These are phyloP conservation scores for Penicillium oxalicum DNA, from an alignment of 2,329 filamentous ascomycete genomes.

Conservation along the genomic window DNA sequence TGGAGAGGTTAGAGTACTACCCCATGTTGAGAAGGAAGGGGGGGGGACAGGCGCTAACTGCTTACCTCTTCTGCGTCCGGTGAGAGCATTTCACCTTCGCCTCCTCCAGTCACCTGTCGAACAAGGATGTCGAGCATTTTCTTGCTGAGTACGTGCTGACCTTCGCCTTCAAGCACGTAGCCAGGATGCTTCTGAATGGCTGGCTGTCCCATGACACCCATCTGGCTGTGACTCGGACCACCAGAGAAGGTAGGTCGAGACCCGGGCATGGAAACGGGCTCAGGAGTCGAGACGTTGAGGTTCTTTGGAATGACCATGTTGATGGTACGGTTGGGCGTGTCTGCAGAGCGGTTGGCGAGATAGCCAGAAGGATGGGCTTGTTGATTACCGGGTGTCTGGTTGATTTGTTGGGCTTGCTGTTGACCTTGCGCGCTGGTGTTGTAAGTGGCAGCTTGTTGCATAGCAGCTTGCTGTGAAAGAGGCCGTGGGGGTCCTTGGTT, in stretches of 20 bases:
- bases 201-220: conserved; percentile 81
- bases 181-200: conserved; percentile 74
- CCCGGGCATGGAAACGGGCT: conserved; percentile 66
- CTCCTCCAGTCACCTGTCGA: conserved; percentile 79
- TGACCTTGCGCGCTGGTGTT: conserved; percentile 29
- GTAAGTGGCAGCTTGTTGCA: conserved; percentile 42
- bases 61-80: conserved; percentile 93
- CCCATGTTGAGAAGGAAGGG: neutral
- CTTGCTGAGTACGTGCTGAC: conserved; percentile 90
- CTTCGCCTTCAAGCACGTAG: conserved; percentile 84
- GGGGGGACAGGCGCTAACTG: neutral
- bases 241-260: conserved; percentile 77
- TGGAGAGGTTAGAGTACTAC: neutral
- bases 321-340: conserved; percentile 41
- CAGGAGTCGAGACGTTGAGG: conserved; percentile 64
- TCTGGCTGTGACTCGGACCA: conserved; percentile 66
- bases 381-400: conserved; percentile 28
- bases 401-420: conserved; percentile 21
- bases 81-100: conserved; percentile 70
- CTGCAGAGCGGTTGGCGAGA: conserved; percentile 37
- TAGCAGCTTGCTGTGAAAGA: conserved; percentile 42
- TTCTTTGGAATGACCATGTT: conserved; percentile 82
- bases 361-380: conserved; percentile 40
- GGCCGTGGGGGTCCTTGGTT: conserved; percentile 37
- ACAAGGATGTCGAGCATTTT: conserved; percentile 96